These are phyloP conservation scores for Epichloe glyceriae DNA, from an alignment of 2,329 filamentous ascomycete species.

Conservation along the genomic window DNA sequence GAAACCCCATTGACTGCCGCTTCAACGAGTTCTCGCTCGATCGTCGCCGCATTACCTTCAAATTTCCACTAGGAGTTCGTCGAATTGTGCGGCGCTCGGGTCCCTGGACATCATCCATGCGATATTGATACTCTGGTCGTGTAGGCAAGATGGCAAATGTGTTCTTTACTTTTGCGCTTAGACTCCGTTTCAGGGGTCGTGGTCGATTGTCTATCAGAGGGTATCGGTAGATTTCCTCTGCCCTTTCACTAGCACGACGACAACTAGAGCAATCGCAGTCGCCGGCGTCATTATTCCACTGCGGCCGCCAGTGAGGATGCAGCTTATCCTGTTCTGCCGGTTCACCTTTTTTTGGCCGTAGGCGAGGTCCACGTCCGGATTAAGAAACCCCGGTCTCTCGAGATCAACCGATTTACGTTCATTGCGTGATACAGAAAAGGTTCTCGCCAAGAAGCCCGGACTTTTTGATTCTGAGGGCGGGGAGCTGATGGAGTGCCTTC, in stretches of 20 bases:
- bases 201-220: conserved; percentile 37
- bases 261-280: conserved; percentile 18
- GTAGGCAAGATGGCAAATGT: conserved; percentile 49
- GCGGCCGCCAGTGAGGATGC: conserved; percentile 50
- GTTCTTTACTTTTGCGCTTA: conserved; percentile 41
- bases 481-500: conserved; percentile 30
- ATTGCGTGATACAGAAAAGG: conserved; percentile 39
- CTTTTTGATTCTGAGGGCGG: conserved; percentile 26
- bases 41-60: conserved; percentile 43
- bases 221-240: conserved; percentile 31
- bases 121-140: conserved; percentile 25
- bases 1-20: conserved; percentile 9
- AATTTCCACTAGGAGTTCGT: conserved; percentile 45
- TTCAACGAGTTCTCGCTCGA: conserved; percentile 33
- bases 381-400: conserved; percentile 12
- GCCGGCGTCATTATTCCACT: conserved; percentile 27
- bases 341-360: conserved; percentile 29
- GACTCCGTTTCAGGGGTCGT: conserved; percentile 28
- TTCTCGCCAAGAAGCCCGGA: conserved; percentile 33
- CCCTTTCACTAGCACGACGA: conserved; percentile 23
- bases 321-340: conserved; percentile 41
- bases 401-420: conserved; percentile 19
- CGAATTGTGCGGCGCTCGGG: conserved; percentile 45
- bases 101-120: conserved; percentile 20
- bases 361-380: conserved; percentile 15